These are phyloP conservation scores for Pichia sp. DNA, from an alignment of 1,139 yeast species.

Conservation along the genomic window DNA sequence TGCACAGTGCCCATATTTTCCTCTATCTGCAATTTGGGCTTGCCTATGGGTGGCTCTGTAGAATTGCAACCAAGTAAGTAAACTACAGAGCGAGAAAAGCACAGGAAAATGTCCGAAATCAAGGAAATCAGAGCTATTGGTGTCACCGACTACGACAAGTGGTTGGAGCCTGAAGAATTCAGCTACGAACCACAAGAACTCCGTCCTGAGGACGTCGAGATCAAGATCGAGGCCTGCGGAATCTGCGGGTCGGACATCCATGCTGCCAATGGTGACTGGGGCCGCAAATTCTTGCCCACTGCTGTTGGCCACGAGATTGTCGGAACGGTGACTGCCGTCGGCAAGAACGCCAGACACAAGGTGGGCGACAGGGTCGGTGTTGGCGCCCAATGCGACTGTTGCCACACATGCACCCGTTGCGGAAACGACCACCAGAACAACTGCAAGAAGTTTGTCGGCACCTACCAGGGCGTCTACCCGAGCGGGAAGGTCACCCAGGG, in stretches of 20 bases:
- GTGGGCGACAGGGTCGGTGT: constrained; percentile 61
- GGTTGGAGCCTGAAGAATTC: constrained; percentile 42
- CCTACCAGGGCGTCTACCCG: constrained; percentile 43
- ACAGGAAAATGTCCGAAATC: constrained; percentile 12
- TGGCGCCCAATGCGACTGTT: constrained; percentile 51
- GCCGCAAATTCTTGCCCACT: constrained; percentile 22
- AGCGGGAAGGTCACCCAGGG: constrained; percentile 45
- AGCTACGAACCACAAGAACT: constrained; percentile 37
- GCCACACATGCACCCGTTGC: constrained; percentile 48
- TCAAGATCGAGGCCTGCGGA: constrained; percentile 49
- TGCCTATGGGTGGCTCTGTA: too few relatives aligned
- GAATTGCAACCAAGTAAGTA: not conserved
- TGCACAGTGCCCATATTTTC: too few relatives aligned
- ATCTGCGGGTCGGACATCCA: constrained; percentile 57
- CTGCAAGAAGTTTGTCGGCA: constrained; percentile 39
- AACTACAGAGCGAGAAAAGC: too few relatives aligned
- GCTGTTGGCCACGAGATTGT: constrained; percentile 48
- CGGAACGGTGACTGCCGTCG: constrained; percentile 41
- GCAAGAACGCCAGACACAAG: constrained; percentile 39
- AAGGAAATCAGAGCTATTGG: constrained; percentile 41
- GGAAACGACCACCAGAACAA: constrained; percentile 40
- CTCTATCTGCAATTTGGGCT: too few relatives aligned
- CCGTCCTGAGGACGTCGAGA: constrained; percentile 54
- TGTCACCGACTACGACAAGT: constrained; percentile 37
- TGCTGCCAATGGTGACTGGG: constrained; percentile 41